Base-by-base conservation (phyloP, 192 early-diverging fungal species). In the Backusella circina region DNA sequence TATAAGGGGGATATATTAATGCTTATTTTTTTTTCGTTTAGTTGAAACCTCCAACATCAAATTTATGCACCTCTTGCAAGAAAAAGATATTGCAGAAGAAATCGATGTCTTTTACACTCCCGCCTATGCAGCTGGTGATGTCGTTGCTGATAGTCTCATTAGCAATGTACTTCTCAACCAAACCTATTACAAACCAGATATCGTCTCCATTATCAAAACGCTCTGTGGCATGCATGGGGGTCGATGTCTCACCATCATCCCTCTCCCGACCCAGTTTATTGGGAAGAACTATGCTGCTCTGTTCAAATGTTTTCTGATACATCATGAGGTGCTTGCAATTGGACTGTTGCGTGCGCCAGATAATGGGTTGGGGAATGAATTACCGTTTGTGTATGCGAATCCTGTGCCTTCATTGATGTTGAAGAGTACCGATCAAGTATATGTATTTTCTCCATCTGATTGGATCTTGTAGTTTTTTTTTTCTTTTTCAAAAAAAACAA, bases 321-420 rank as follows among this genome's bases (percentile, higher is more conserved):
- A 80, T 12, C 83, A 86, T 36, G 89, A 86, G 6, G 82, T 89
- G 4, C 54, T 92, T 28, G 84, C 89, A 0, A 72, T 92, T 47
- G 90, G 90, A 0, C 47, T 87, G 5, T 82, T 82, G 31, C 78
- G 86, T 7, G 80, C 78, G 0, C 75, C 84, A 1, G 84, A 85
- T 65, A 50, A 68, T 2, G 77, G 78, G 1, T 65, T 83, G n/a
- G 83, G 86, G 8, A 91, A 93, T 78, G 82, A 80, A 37, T 67
- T 87, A 6, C 89, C 91, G 0, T 93, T 89, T 81, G 88, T 93
- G 5, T 89, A 87, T 78, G 88, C 88, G 0, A 93, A 93, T 71
- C 91, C 91, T 10, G 75, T 88, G 13, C 80, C 87, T 32, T 83
- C 80, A 1, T 79, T 91, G 26, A 54, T 90, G 9, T 41, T 91